These are phyloP conservation scores for Pseudonitzschia multiseries DNA, from an alignment of 108 stramenopile species.

Conservation along the genomic window DNA sequence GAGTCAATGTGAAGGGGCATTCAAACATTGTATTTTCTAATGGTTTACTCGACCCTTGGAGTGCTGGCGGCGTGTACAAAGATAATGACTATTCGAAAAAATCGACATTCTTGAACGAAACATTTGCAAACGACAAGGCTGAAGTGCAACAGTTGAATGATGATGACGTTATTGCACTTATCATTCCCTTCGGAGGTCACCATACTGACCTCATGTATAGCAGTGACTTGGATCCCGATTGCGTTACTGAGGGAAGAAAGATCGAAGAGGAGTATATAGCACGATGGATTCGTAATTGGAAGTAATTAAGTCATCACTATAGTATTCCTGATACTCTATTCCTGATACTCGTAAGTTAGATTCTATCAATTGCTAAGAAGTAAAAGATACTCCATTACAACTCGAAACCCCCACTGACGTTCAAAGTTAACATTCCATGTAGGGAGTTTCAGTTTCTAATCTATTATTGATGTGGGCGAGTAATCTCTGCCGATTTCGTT, in stretches of 20 bases:
- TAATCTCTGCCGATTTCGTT: background rate
- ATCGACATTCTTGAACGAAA: background rate
- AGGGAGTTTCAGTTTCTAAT: background rate
- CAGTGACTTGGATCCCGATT: constrained; percentile 55
- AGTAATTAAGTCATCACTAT: background rate
- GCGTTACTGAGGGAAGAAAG: constrained; percentile 49
- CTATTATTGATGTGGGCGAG: background rate
- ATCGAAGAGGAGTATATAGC: constrained; percentile 49
- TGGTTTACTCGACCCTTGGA: constrained; percentile 89
- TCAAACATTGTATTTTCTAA: constrained; percentile 90
- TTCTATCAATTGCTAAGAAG: background rate
- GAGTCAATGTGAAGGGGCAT: constrained; percentile 37
- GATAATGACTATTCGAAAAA: constrained; percentile 7
- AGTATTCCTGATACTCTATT: no score
- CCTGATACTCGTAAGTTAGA: no score
- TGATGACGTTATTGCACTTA: constrained; percentile 50
- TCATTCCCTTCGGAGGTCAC: constrained; percentile 81
- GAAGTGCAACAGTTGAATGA: constrained; percentile 42
- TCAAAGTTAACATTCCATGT: background rate
- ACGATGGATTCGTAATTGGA: constrained; percentile 55
- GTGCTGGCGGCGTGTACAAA: constrained; percentile 62
- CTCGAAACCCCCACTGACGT: background rate
- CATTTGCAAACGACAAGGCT: background rate
- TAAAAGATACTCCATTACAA: background rate
- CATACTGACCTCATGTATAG: constrained; percentile 87